These are phyloP conservation scores for Botrytis sinoallii DNA, from an alignment of 2,329 filamentous ascomycete species.

Conservation along the genomic window DNA sequence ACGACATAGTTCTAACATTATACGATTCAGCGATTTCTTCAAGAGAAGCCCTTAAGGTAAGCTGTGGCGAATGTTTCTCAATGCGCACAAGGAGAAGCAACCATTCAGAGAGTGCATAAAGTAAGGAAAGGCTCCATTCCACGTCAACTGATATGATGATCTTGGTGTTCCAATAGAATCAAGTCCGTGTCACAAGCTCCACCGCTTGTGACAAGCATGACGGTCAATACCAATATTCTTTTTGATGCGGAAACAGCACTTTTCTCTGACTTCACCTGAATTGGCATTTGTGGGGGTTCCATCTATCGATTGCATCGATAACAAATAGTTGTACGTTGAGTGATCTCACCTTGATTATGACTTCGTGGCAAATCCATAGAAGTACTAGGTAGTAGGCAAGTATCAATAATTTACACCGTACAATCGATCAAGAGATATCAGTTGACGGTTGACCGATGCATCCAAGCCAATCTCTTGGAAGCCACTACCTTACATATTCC, in stretches of 20 bases:
- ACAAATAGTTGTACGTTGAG: not conserved
- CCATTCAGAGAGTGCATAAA: slow-evolving; percentile 13
- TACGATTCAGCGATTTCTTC: not conserved
- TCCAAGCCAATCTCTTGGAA: not conserved
- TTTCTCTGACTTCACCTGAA: not conserved
- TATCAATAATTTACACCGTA: not conserved
- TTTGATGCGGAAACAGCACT: slow-evolving; percentile 12
- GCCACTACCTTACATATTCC: slow-evolving; percentile 5
- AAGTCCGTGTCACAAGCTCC: slow-evolving; percentile 4
- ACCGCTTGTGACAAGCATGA: slow-evolving; percentile 4
- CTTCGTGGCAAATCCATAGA: not conserved
- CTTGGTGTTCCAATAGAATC: slow-evolving; percentile 10
- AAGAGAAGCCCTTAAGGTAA: not conserved
- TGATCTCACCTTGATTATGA: not conserved
- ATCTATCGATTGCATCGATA: not conserved
- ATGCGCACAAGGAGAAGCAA: not conserved
- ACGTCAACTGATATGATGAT: slow-evolving; percentile 16
- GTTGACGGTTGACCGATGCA: not conserved
- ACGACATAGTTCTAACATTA: not conserved
- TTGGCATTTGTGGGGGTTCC: not conserved
- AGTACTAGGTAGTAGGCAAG: not conserved
- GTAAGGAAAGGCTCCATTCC: not conserved
- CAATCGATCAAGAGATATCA: not conserved
- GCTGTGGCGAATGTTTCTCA: not conserved
- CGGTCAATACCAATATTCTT: not conserved